phyloP scores from a whole-genome alignment of 495 filamentous ascomycete species.

The Hypoxylon crocopeplum region DNA sequence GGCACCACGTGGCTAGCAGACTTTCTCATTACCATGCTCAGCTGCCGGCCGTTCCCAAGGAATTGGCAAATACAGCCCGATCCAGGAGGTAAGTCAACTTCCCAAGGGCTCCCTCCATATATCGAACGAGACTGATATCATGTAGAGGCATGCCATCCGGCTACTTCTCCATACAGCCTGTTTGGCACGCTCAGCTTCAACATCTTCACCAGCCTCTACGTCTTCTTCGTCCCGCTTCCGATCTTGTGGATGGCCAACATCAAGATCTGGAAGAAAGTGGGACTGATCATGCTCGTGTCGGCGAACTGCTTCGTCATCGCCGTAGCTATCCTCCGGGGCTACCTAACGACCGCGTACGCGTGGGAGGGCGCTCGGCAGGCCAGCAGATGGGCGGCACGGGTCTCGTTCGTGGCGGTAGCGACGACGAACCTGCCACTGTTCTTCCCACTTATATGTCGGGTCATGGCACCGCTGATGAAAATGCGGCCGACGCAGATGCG shows the following conservation, averaged over 20 bases:
- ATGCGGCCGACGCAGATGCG: not conserved
- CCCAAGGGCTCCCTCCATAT: not conserved
- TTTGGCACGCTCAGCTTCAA: slow-evolving; percentile 57
- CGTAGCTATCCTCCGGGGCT: slow-evolving; percentile 55
- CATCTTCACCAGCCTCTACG: slow-evolving; percentile 59
- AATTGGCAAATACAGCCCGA: slow-evolving; percentile 65
- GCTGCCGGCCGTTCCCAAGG: slow-evolving; percentile 57
- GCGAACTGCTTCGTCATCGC: slow-evolving; percentile 58
- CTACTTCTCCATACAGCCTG: slow-evolving; percentile 53
- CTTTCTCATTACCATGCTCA: slow-evolving; percentile 59
- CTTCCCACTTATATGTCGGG: slow-evolving; percentile 52
- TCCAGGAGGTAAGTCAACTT: slow-evolving; percentile 53
- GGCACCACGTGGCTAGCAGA: slow-evolving; percentile 58
- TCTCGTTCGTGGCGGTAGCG: slow-evolving; percentile 60
- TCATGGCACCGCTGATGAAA: slow-evolving; percentile 39
- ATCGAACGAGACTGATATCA: not conserved
- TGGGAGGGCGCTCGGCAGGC: slow-evolving; percentile 51
- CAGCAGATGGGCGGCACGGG: slow-evolving; percentile 56
- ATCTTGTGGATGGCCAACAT: slow-evolving; percentile 59
- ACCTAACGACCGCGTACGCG: slow-evolving; percentile 47
- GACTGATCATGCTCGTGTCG: slow-evolving; percentile 56
- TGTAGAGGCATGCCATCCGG: slow-evolving; percentile 57
- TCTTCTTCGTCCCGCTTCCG: slow-evolving; percentile 60
- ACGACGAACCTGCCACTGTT: slow-evolving; percentile 62
- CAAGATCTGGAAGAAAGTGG: slow-evolving; percentile 53